Conservation (phyloP, 2,329 filamentous ascomycete genomes). For the Fusarium bactridioides region DNA sequence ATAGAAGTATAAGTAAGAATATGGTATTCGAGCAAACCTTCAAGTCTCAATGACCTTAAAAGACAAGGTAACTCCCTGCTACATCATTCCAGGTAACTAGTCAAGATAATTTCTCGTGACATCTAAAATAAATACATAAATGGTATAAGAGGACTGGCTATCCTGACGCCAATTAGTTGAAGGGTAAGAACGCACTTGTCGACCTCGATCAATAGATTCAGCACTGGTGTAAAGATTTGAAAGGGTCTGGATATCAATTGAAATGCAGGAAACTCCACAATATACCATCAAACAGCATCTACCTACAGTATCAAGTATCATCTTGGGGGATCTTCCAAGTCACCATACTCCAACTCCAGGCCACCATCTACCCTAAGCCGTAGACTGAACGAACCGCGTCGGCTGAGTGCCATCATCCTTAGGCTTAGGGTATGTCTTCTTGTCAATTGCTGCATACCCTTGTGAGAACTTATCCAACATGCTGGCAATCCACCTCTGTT, state of each 20-base stretch:
- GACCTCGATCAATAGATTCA: background rate
- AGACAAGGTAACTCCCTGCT: background rate
- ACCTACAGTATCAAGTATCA: background rate
- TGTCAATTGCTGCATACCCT: constrained; percentile 47
- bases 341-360: background rate
- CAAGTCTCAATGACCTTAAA: background rate
- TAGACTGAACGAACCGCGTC: background rate
- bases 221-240: background rate
- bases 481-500: constrained; percentile 47
- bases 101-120: background rate
- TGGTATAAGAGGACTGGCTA: background rate
- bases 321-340: background rate
- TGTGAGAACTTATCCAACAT: constrained; percentile 44
- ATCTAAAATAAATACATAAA: too few relatives aligned
- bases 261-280: background rate
- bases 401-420: constrained; percentile 18
- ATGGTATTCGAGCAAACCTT: background rate
- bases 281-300: background rate
- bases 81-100: background rate
- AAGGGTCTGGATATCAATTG: background rate
- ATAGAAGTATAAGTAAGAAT: background rate
- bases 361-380: background rate
- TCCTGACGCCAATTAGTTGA: background rate
- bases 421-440: constrained; percentile 40
- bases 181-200: background rate